phyloP scores from a whole-genome alignment of 1,284 basidiomycete genomes.

The Paramarasmius palmivorus region DNA sequence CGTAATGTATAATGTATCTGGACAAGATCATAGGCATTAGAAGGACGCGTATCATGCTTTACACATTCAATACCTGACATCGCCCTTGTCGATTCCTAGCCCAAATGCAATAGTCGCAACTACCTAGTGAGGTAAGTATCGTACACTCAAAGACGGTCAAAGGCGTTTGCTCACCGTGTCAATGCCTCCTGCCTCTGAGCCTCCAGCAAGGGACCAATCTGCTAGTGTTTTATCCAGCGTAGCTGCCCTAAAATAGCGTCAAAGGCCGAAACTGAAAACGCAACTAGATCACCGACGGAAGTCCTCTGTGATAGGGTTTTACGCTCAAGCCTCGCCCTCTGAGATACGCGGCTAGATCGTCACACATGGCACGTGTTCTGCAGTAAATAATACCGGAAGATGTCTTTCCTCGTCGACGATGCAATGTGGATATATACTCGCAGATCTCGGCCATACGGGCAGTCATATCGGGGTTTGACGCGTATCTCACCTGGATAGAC shows the following conservation, averaged over 20 bases:
- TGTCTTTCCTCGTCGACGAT: constrained; percentile 55
- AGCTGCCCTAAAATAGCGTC: constrained; percentile 35
- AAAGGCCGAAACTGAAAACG: not conserved
- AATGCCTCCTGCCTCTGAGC: constrained; percentile 48
- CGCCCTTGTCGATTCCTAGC: constrained; percentile 85
- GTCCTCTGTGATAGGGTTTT: constrained; percentile 70
- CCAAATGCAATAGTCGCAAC: constrained; percentile 78
- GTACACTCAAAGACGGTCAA: not conserved
- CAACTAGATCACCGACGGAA: constrained; percentile 40
- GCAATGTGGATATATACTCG: constrained; percentile 64
- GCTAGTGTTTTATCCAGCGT: constrained; percentile 60
- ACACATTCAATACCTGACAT: constrained; percentile 55
- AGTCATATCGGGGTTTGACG: constrained; percentile 46
- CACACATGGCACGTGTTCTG: constrained; percentile 63
- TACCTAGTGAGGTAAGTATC: constrained; percentile 27
- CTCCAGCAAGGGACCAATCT: constrained; percentile 62
- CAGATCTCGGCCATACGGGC: constrained; percentile 64
- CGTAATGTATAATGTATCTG: constrained; percentile 79
- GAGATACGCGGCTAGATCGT: constrained; percentile 66
- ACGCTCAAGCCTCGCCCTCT: constrained; percentile 66
- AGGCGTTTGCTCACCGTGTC: constrained; percentile 60
- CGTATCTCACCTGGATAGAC: constrained; percentile 59
- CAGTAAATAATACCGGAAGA: constrained; percentile 86
- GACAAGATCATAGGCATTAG: not conserved
- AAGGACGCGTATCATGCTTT: constrained; percentile 24